A percentile compares a stretch with the other conserved stretches of the same genome.
Evolutionary conservation across 805 yeast genomes (phyloP).

Genomic region (Torulaspora franciscae): DNA sequence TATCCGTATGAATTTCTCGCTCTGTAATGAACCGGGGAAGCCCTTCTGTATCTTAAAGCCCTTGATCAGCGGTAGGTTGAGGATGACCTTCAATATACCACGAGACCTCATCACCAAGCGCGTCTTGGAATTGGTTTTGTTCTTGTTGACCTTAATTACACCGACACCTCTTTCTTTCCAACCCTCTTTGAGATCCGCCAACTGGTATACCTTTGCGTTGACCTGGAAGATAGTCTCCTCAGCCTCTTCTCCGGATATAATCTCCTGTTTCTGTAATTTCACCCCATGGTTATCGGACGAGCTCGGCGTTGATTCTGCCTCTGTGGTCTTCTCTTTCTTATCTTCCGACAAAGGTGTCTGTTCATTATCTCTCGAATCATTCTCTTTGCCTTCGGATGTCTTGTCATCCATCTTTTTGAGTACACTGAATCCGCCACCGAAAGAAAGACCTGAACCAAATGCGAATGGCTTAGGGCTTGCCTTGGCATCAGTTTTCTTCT

Average conservation of each 20-base stretch:
- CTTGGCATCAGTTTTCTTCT: slow-evolving; percentile 2
- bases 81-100: slow-evolving; percentile 73
- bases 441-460: slow-evolving; percentile 44
- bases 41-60: slow-evolving; percentile 69
- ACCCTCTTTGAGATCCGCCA: slow-evolving; percentile 61
- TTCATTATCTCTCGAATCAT: slow-evolving; percentile 12
- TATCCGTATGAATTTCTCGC: slow-evolving; percentile 78
- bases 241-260: slow-evolving; percentile 85
- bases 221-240: slow-evolving; percentile 66
- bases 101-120: slow-evolving; percentile 89
- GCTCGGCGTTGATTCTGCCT: slow-evolving; percentile 27
- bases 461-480: slow-evolving; percentile 27
- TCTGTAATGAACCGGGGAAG: slow-evolving; percentile 75
- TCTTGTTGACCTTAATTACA: slow-evolving; percentile 66
- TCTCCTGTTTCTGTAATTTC: slow-evolving; percentile 53
- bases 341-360: slow-evolving; percentile 14
- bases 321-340: slow-evolving; percentile 9
- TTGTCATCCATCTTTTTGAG: slow-evolving; percentile 18
- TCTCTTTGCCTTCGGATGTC: slow-evolving; percentile 2
- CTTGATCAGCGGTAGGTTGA: slow-evolving; percentile 64
- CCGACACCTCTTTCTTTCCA: slow-evolving; percentile 98
- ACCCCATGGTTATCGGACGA: slow-evolving; percentile 49
- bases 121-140: slow-evolving; percentile 39
- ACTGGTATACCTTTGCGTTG: slow-evolving; percentile 75
- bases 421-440: slow-evolving; percentile 37